Evolutionary conservation across 495 filamentous ascomycete genomes (phyloP).

Genomic region (Clavariopsis aquatica): DNA sequence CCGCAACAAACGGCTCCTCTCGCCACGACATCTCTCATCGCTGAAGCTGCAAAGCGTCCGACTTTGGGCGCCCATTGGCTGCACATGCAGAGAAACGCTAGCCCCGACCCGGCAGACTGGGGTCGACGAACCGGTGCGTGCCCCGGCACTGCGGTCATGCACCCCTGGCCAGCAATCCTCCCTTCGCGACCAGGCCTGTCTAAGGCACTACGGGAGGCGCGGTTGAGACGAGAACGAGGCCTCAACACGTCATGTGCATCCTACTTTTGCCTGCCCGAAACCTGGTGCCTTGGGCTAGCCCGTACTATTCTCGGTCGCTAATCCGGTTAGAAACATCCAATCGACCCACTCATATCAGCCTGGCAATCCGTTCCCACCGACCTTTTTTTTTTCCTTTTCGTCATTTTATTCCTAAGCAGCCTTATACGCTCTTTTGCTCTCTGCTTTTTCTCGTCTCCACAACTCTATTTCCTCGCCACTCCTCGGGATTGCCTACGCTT

Average conservation of each 20-base stretch:
- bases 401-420: not conserved
- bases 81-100: not conserved
- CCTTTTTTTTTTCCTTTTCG: constrained; percentile 19
- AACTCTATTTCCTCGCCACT: constrained; percentile 14
- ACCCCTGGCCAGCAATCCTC: constrained; percentile 14
- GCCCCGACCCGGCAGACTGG: constrained; percentile 8
- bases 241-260: constrained; percentile 26
- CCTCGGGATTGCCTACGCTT: not conserved
- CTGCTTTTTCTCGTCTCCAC: constrained; percentile 5
- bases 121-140: not conserved
- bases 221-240: constrained; percentile 1
- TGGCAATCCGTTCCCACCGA: constrained; percentile 15
- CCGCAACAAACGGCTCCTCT: constrained; percentile 15
- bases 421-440: constrained; percentile 4
- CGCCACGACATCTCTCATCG: constrained; percentile 20
- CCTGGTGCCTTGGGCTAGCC: constrained; percentile 7
- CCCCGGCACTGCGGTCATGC: constrained; percentile 7
- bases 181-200: constrained; percentile 7
- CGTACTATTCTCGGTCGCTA: constrained; percentile 28
- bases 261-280: constrained; percentile 5
- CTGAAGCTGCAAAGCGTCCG: not conserved
- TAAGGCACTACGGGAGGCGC: constrained; percentile 17
- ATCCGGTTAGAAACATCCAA: constrained; percentile 20
- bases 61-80: constrained; percentile 14
- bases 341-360: constrained; percentile 9